phyloP scores from a whole-genome alignment of 148 eudicot species.

The Persicaria tinctoria region DNA sequence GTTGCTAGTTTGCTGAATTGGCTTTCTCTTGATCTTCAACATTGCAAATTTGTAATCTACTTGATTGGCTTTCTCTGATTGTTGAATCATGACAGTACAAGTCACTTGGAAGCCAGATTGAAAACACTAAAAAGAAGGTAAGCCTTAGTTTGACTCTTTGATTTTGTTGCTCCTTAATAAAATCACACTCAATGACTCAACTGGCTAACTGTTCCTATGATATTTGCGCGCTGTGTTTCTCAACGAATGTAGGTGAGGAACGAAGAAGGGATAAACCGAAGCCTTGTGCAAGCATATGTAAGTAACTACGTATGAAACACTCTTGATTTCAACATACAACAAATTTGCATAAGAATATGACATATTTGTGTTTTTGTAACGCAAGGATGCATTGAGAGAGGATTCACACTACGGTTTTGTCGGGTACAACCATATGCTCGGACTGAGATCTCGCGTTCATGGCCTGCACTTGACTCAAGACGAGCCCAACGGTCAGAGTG shows the following conservation, averaged over 20 bases:
- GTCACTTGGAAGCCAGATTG: slow-evolving; percentile 34
- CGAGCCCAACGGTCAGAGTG: slow-evolving; percentile 7
- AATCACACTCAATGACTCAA: not conserved
- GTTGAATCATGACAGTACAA: slow-evolving; percentile 37
- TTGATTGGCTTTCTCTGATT: not conserved
- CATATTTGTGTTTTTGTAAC: not conserved
- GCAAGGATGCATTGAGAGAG: slow-evolving; percentile 3
- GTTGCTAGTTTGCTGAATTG: not conserved
- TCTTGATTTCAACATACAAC: not conserved
- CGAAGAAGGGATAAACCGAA: slow-evolving; percentile 37
- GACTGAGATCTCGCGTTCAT: not conserved
- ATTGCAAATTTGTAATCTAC: not conserved
- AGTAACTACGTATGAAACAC: slow-evolving; percentile 26
- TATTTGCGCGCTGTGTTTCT: not conserved
- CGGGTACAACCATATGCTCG: slow-evolving; percentile 4
- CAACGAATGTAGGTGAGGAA: slow-evolving; percentile 42
- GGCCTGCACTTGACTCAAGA: not conserved
- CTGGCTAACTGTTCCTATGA: not conserved
- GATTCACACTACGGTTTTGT: slow-evolving; percentile 6
- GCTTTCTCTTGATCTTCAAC: not conserved
- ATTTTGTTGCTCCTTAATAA: not conserved
- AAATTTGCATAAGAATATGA: not conserved
- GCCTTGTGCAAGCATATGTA: slow-evolving; percentile 57
- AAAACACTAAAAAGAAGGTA: slow-evolving; percentile 72
- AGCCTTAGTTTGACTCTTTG: not conserved